Percentiles rank a stretch among this genome's conserved stretches.
These are phyloP conservation scores for Acacia acuminata DNA, from an alignment of 306 rosid genomes.

Conservation along the genomic window DNA sequence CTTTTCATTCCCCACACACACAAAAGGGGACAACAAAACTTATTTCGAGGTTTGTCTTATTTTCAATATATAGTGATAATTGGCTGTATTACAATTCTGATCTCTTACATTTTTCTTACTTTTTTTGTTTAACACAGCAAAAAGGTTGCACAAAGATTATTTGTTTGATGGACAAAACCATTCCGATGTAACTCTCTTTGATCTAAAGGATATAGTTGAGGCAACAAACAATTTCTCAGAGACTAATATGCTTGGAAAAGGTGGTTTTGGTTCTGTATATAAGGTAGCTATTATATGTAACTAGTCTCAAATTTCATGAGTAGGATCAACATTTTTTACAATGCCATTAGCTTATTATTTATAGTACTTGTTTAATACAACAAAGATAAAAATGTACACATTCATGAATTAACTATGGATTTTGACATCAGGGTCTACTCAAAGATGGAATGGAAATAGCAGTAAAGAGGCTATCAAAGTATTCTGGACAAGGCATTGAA, in stretches of 20 bases:
- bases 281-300: neutral
- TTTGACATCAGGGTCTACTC: constrained; percentile 35
- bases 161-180: constrained; percentile 23
- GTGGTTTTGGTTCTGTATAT: neutral
- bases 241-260: neutral
- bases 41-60: neutral
- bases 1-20: neutral
- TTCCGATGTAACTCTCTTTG: constrained; percentile 44
- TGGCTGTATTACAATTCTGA: neutral
- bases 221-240: constrained; percentile 55
- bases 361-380: neutral
- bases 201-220: constrained; percentile 38
- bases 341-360: neutral
- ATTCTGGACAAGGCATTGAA: constrained; percentile 1
- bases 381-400: neutral
- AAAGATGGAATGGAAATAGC: constrained; percentile 20
- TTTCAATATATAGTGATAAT: neutral
- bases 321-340: neutral
- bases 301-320: neutral
- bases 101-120: neutral
- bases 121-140: neutral
- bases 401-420: neutral
- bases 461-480: neutral
- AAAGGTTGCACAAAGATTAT: neutral
- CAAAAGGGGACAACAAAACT: too few species aligned